phyloP scores from a whole-genome alignment of 345 rosid species.

The Populus deltoides region DNA sequence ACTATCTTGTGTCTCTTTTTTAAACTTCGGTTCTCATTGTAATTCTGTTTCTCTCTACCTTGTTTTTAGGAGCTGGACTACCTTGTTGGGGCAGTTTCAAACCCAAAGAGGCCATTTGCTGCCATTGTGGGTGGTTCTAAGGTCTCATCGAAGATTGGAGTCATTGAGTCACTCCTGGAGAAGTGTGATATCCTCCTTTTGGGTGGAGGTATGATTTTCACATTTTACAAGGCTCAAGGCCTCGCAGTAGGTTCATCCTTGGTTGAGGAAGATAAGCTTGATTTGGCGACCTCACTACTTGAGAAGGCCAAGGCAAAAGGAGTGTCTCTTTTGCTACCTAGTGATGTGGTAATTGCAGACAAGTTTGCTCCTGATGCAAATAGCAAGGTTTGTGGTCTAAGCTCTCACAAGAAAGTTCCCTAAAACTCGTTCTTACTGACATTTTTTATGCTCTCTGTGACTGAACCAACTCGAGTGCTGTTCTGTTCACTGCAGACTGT shows the following conservation, averaged over 20 bases:
- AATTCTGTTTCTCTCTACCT: slow-evolving; percentile 1
- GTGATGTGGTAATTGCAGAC: slow-evolving; percentile 86
- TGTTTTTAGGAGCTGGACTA: slow-evolving; percentile 76
- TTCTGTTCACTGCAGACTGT: slow-evolving; percentile 50
- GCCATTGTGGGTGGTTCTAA: slow-evolving; percentile 95
- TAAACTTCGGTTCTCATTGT: not conserved
- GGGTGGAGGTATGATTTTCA: slow-evolving; percentile 98
- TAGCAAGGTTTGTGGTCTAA: slow-evolving; percentile 58
- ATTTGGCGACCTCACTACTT: slow-evolving; percentile 69
- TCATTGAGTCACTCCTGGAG: slow-evolving; percentile 82
- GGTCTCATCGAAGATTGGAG: slow-evolving; percentile 91
- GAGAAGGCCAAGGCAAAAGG: slow-evolving; percentile 93
- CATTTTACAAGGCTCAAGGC: slow-evolving; percentile 98
- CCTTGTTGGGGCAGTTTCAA: slow-evolving; percentile 91
- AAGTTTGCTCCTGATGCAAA: slow-evolving; percentile 90
- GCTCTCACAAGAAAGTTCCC: not conserved
- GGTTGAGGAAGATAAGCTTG: slow-evolving; percentile 94
- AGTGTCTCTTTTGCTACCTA: slow-evolving; percentile 74
- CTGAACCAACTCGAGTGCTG: not conserved
- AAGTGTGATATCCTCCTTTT: slow-evolving; percentile 77
- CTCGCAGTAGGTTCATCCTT: slow-evolving; percentile 76
- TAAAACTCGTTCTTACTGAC: not conserved
- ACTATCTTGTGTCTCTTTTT: not conserved
- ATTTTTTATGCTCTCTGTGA: not conserved
- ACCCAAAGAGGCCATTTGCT: slow-evolving; percentile 92